Evolutionary conservation across 257 asterid genomes (phyloP), one percentile per base, ranked within the genome.

Genomic region (Perilla frutescens): DNA sequence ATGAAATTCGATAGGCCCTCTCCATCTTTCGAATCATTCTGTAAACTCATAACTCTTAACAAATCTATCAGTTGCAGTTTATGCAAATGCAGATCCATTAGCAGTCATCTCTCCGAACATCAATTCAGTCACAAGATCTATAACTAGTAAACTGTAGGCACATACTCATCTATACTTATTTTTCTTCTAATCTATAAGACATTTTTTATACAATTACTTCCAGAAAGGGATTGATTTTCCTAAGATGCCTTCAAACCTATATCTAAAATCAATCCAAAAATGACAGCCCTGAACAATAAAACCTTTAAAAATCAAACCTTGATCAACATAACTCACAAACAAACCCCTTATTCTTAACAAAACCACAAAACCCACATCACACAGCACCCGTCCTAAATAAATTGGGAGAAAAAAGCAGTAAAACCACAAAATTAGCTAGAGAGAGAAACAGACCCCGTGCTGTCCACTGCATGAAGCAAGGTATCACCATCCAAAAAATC

Each of bases 401-500:
- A 6, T 6, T 0, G 49, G 49, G 26, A 20, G 26, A n/a, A 4
- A 7, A 41, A 41, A 5, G 8, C 53, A 47, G 53, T 5, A 9
- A 14, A 11, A 11, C 15, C 15, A 47, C 11, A 47, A 47, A 47
- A 45, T 45, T 45, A 8, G 53, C 8, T 2, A 7, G 66, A 32
- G 43, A 56, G 40, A 63, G 43, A 20, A 20, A 70, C 80, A 51
- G 77, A 87, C 97, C 26, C 97, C 96, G 37, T 90, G 89, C 76
- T 84, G 92, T 7, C 96, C 91, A 56, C 91, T 89, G 62, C 97
- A n/a, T n/a, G n/a, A n/a, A n/a, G n/a, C n/a, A n/a, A n/a, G n/a
- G n/a, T n/a, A n/a, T n/a, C n/a, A n/a, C n/a, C n/a, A n/a, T n/a
- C n/a, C n/a, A n/a, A n/a, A n/a, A n/a, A n/a, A n/a, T n/a, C n/a